Base-by-base conservation (phyloP, 2,329 filamentous ascomycete species). In the Calonectria fujianensis region DNA sequence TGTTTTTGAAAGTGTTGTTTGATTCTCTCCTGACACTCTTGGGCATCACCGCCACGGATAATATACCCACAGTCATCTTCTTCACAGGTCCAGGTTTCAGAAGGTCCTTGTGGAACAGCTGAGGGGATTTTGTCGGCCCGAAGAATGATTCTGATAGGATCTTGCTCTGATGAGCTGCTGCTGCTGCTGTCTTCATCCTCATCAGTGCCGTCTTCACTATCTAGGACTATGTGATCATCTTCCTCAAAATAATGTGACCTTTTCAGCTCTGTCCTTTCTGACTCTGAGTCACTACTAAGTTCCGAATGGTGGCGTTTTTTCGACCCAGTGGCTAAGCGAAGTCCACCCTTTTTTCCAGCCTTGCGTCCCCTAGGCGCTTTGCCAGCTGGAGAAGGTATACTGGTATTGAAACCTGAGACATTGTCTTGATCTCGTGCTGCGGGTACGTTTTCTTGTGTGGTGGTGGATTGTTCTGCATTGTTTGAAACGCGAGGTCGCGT, bases 71-170 rank as follows among this genome's bases (percentile, higher is more conserved):
- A 95, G 31, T 89, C 92, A 14, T 91, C 90, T 75, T 93, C 88
- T 6, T 89, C 89, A 79, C 94, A 95, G 1, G 86, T 86, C 93
- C 93, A 95, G 0, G 91, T 91, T 69, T 93, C 90, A 73, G 91
- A 88, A 0, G 91, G 90, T 0, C 91, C 92, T 41, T 88, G 86
- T 0, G 91, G 87, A 4, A 82, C 84, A 10, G 85, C 84, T 5
- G 88, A 87, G 0, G 89, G 90, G 14, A 91, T 78, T 63, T 84
- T 87, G 70, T 91, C 89, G 7, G 89, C 85, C 32, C 86, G 86
- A 13, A 91, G 84, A 16, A 89, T 85, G 20, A 91, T 80, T 61
- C 84, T 86, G 63, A 87, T 81, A 3, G 83, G 83, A 45, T 83
- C 77, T 24, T 82, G 65, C 9, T 73, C 74, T 61, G 18, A n/a